Percentiles rank a stretch among this genome's conserved stretches.
Evolutionary conservation across 1,139 yeast genomes (phyloP).

Genomic region (Candida sp.): DNA sequence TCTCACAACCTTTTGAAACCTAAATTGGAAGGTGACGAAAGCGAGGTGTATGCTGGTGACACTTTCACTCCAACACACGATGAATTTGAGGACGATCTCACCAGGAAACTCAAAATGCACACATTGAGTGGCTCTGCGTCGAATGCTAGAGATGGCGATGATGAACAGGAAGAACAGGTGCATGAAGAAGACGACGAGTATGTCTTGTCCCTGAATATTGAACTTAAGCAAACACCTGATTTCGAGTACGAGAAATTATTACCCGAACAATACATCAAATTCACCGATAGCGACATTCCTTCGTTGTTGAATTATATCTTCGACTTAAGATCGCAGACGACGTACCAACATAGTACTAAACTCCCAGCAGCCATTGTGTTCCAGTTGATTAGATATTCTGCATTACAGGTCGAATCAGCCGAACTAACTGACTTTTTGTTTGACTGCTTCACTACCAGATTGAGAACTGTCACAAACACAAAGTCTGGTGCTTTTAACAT

Average conservation of each 20-base stretch:
- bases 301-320: slow-evolving; percentile 60
- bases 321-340: slow-evolving; percentile 33
- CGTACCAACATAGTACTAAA: slow-evolving; percentile 57
- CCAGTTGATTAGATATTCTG: slow-evolving; percentile 70
- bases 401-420: slow-evolving; percentile 53
- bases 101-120: slow-evolving; percentile 52
- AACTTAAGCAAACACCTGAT: slow-evolving; percentile 31
- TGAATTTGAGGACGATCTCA: slow-evolving; percentile 42
- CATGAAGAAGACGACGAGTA: slow-evolving; percentile 33
- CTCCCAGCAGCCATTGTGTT: slow-evolving; percentile 71
- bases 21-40: slow-evolving; percentile 15
- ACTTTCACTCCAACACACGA: slow-evolving; percentile 26
- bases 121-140: slow-evolving; percentile 33
- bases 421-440: slow-evolving; percentile 61
- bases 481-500: slow-evolving; percentile 62
- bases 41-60: slow-evolving; percentile 17
- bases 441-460: slow-evolving; percentile 63
- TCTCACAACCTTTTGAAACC: slow-evolving; percentile 44
- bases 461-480: slow-evolving; percentile 62
- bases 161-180: slow-evolving; percentile 26
- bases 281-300: slow-evolving; percentile 71
- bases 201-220: slow-evolving; percentile 32
- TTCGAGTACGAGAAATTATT: slow-evolving; percentile 52
- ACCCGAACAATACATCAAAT: slow-evolving; percentile 56
- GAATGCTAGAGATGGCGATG: slow-evolving; percentile 23